These are phyloP conservation scores for Inonotus obliquus DNA, from an alignment of 1,284 basidiomycete genomes.

Conservation along the genomic window DNA sequence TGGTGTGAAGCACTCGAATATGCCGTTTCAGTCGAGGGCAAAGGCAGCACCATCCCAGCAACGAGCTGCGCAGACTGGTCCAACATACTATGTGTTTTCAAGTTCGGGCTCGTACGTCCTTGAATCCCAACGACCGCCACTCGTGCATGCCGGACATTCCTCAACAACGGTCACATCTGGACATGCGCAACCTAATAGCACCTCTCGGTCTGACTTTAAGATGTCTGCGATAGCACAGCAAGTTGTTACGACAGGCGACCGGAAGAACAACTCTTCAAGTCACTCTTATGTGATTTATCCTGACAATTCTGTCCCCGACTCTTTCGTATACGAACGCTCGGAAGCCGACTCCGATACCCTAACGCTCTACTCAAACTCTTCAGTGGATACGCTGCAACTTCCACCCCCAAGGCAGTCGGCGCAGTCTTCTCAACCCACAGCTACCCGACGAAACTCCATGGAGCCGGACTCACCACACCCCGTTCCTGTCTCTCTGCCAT, in stretches of 20 bases:
- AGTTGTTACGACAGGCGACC: neutral
- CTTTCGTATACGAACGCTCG: conserved; percentile 19
- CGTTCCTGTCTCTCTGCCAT: conserved; percentile 3
- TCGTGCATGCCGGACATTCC: conserved; percentile 12
- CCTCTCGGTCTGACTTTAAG: neutral
- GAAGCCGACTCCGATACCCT: conserved; percentile 16
- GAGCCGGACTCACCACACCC: conserved; percentile 8
- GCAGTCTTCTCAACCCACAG: neutral
- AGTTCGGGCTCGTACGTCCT: conserved; percentile 11
- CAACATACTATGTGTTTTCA: conserved; percentile 6
- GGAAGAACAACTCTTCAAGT: conserved; percentile 1
- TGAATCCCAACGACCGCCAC: conserved; percentile 12
- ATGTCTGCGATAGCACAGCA: neutral
- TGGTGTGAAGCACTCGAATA: neutral
- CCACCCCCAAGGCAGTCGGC: neutral
- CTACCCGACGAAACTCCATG: conserved; percentile 2
- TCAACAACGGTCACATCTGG: neutral
- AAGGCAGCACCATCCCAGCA: conserved; percentile 2
- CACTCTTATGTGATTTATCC: conserved; percentile 11
- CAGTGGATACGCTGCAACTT: conserved; percentile 10
- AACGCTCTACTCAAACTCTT: conserved; percentile 15
- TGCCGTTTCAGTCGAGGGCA: conserved; percentile 3
- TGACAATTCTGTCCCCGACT: conserved; percentile 1
- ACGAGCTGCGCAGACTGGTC: neutral
- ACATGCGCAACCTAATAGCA: neutral